A percentile compares a stretch with the other conserved stretches of the same genome.
Evolutionary conservation across 2,329 filamentous ascomycete species (phyloP).

Genomic region (Penicillium sp.): DNA sequence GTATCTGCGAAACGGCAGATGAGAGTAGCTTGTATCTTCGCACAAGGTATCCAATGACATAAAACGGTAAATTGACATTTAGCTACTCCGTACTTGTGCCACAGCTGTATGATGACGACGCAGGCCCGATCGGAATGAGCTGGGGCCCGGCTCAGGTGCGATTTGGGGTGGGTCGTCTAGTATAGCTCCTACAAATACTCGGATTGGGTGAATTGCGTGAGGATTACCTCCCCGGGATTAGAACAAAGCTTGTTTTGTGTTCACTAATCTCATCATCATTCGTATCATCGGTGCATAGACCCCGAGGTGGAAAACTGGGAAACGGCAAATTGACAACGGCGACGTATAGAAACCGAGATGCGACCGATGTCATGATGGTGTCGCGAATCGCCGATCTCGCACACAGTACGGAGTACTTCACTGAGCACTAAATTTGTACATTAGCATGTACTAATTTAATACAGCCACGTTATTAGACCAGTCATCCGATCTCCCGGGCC

Average conservation of each 20-base stretch:
- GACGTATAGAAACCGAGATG: not conserved
- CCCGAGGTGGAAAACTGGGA: not conserved
- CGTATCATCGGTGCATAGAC: not conserved
- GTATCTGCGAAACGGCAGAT: not conserved
- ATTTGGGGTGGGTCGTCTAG: constrained; percentile 1
- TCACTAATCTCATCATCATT: not conserved
- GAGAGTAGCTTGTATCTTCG: not conserved
- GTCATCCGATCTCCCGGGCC: constrained; percentile 19
- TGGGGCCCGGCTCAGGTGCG: not conserved
- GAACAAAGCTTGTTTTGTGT: not conserved
- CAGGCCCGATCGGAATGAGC: not conserved
- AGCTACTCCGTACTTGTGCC: not conserved
- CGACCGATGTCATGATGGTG: constrained; percentile 18
- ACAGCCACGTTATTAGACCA: not conserved
- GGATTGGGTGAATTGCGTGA: not conserved
- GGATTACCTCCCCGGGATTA: not conserved
- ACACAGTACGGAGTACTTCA: not conserved
- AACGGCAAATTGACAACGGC: not conserved
- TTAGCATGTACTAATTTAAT: too few species aligned
- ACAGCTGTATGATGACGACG: not conserved
- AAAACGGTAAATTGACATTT: not conserved
- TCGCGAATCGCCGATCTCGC: constrained; percentile 2
- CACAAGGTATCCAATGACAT: not conserved
- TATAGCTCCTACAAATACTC: not conserved
- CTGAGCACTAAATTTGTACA: too few species aligned